Evolutionary conservation across 805 yeast genomes (phyloP), one percentile per base, ranked within the genome.

Genomic region (Metschnikowia lachancei): DNA sequence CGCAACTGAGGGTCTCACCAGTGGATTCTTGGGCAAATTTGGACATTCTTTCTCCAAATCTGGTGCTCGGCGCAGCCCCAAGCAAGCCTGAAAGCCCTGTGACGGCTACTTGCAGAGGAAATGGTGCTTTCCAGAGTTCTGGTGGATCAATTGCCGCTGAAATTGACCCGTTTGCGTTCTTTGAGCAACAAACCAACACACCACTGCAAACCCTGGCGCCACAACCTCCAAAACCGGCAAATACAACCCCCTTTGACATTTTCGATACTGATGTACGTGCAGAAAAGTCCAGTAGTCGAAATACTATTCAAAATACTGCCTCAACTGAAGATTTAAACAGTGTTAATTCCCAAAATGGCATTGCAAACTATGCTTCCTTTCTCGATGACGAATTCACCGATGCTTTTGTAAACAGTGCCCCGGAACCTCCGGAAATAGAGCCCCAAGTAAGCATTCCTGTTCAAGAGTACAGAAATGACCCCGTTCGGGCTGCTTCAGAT

Each of bases 331-430:
- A 19, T 22, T 13, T 22, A 26, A n/a, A 14, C 14, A 33, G 19
- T 9, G 14, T 37, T 6, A n/a, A 12, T 16, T 31, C 30, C n/a
- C 32, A 28, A 9, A 18, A 26, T 18, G 17, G 29, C 12, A 20
- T 37, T 8, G n/a, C 11, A 3, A 37, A 14, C 4, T 36, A 29
- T 6, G 19, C 43, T n/a, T 18, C 41, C n/a, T 58, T 72, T 41
- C 49, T 72, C 32, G 77, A 71, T 41, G 78, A 72, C 32, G 77
- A 72, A 1, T 73, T 72, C 46, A 67, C 69, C 1, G 77, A 73
- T 52, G 71, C 69, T 2, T 72, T 63, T 37, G 6, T 16, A 6
- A 20, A 24, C 14, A 36, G 17, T 18, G 26, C 41, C 10, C 37
- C 30, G 1, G 30, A 36, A n/a, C 18, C 19, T 20, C 18, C 17